Percentiles rank a stretch among this genome's conserved stretches.
These are phyloP conservation scores for Chytriomyces sp. DNA, from an alignment of 192 early-diverging fungal species.

Conservation along the genomic window DNA sequence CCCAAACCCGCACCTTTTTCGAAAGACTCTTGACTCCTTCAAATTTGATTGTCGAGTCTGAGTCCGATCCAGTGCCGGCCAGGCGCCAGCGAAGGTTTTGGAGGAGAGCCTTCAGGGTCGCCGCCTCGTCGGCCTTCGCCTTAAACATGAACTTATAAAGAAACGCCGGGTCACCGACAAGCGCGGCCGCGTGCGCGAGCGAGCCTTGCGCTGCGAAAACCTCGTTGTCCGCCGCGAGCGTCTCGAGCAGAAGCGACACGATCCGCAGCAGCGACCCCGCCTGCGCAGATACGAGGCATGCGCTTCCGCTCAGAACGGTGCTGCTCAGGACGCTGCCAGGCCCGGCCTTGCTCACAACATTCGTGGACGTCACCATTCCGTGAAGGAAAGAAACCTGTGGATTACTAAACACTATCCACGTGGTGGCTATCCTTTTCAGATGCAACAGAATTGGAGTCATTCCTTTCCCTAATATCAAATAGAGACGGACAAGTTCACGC, in stretches of 20 bases:
- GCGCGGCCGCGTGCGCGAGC: neutral
- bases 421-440: too few relatives aligned
- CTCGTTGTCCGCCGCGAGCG: neutral
- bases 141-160: constrained; percentile 44
- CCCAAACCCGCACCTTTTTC: constrained; percentile 3
- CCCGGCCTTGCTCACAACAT: too few relatives aligned
- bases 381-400: too few relatives aligned
- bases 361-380: too few relatives aligned
- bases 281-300: constrained; percentile 1
- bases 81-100: constrained; percentile 48
- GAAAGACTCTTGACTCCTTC: neutral
- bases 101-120: constrained; percentile 20
- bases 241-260: neutral
- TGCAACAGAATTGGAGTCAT: too few relatives aligned
- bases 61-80: constrained; percentile 30
- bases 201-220: neutral
- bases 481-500: too few relatives aligned
- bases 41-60: too few relatives aligned
- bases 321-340: neutral
- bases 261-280: neutral
- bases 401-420: too few relatives aligned
- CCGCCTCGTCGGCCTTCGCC: constrained; percentile 17
- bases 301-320: neutral
- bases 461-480: too few relatives aligned
- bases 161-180: constrained; percentile 26